Evolutionary conservation across 225 moss, liverwort and hornwort genomes (phyloP).

Genomic region (Polytrichum commune): DNA sequence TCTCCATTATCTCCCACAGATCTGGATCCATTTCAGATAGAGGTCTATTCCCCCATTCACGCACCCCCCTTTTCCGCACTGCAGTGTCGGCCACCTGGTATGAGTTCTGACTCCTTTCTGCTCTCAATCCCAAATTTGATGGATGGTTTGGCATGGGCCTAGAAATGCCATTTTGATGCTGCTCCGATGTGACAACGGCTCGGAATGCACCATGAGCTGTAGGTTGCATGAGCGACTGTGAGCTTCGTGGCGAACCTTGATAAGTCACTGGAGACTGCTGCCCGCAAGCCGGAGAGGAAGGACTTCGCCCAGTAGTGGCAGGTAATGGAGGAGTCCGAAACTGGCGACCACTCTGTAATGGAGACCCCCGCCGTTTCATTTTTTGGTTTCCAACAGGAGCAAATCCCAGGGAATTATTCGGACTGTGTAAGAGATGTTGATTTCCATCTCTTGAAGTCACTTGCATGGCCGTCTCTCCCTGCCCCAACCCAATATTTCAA

Average conservation of each 20-base stretch:
- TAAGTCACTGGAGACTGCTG: constrained; percentile 38
- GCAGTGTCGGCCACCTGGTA: constrained; percentile 33
- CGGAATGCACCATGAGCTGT: constrained; percentile 45
- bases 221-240: constrained; percentile 26
- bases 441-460: constrained; percentile 25
- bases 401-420: constrained; percentile 15
- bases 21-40: constrained; percentile 67
- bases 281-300: constrained; percentile 30
- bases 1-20: constrained; percentile 89
- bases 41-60: constrained; percentile 83
- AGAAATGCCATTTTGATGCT: constrained; percentile 41
- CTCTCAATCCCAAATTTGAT: constrained; percentile 28
- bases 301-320: constrained; percentile 22
- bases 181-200: constrained; percentile 33
- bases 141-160: constrained; percentile 24
- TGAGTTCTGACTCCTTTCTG: constrained; percentile 14
- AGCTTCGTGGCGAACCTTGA: constrained; percentile 28
- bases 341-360: constrained; percentile 21
- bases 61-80: constrained; percentile 50
- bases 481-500: constrained; percentile 19
- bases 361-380: constrained; percentile 36
- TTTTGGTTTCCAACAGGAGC: constrained; percentile 27
- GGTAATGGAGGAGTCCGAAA: constrained; percentile 38
- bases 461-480: constrained; percentile 65
- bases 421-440: constrained; percentile 18